These are phyloP conservation scores for Cystobasidiopsis lactophilus DNA, from an alignment of 768 basidiomycete genomes.

Conservation along the genomic window DNA sequence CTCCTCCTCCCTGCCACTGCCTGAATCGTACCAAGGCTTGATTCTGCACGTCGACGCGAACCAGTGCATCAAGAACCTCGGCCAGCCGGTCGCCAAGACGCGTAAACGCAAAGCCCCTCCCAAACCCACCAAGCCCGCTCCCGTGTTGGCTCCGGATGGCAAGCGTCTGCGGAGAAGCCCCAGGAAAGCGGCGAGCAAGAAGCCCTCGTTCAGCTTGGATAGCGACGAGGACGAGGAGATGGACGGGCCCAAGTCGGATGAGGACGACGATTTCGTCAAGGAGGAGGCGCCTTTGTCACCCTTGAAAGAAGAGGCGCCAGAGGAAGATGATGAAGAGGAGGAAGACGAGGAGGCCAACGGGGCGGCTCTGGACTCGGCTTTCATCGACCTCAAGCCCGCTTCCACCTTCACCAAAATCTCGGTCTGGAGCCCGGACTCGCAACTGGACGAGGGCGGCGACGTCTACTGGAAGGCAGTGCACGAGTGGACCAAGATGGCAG, in stretches of 20 bases:
- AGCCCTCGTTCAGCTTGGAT: not conserved
- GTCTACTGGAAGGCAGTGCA: not conserved
- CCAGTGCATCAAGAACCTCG: not conserved
- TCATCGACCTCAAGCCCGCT: not conserved
- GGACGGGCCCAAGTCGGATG: not conserved
- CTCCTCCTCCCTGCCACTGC: not conserved
- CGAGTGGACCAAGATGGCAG: not conserved
- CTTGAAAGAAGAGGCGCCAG: not conserved
- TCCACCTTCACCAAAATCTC: not conserved
- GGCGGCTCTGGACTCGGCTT: not conserved
- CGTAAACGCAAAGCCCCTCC: not conserved
- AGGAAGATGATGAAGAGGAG: not conserved
- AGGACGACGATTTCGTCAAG: not conserved
- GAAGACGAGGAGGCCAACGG: not conserved
- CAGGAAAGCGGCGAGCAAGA: not conserved
- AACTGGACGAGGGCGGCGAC: not conserved
- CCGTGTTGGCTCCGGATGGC: too few species aligned
- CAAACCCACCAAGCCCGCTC: not conserved
- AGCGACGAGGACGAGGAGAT: not conserved
- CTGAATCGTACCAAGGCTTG: not conserved
- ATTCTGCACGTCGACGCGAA: not conserved
- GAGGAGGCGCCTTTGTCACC: not conserved
- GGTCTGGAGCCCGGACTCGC: not conserved
- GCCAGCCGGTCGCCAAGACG: not conserved
- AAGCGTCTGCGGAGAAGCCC: not conserved